Percentiles rank a stretch among this genome's conserved stretches.
Evolutionary conservation across 1,139 yeast species (phyloP).

Genomic region (Suhomyces anneliseae): DNA sequence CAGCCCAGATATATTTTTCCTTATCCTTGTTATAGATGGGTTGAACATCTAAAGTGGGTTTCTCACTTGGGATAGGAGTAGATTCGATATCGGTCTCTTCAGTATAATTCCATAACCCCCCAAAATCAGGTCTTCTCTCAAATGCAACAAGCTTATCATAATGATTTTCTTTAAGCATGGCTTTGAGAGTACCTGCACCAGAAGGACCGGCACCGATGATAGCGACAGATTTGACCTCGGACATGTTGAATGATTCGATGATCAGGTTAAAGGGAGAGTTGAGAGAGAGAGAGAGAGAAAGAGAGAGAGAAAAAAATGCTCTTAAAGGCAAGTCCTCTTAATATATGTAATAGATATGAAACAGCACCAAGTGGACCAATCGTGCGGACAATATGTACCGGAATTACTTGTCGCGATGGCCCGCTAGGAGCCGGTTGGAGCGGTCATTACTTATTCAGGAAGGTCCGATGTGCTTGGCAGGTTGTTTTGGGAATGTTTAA

Average conservation of each 20-base stretch:
- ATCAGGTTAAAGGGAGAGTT: too few species aligned
- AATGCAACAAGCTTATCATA: slow-evolving; percentile 43
- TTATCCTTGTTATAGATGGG: slow-evolving; percentile 17
- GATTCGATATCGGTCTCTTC: slow-evolving; percentile 18
- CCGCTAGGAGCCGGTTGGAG: neutral
- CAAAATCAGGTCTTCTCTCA: slow-evolving; percentile 49
- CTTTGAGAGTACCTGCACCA: slow-evolving; percentile 59
- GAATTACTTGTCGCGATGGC: neutral
- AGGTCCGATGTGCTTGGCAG: slow-evolving; percentile 3
- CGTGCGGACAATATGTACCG: neutral
- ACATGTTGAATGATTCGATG: slow-evolving; percentile 1
- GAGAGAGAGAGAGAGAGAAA: too few species aligned
- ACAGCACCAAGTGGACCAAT: too few species aligned
- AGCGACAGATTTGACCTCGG: slow-evolving; percentile 35
- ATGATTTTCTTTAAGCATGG: slow-evolving; percentile 34
- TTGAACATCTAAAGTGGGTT: slow-evolving; percentile 16
- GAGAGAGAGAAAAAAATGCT: neutral
- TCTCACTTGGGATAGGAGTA: slow-evolving; percentile 22
- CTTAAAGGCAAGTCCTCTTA: neutral
- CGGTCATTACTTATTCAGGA: slow-evolving; percentile 1
- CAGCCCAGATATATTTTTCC: slow-evolving; percentile 33
- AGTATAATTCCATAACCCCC: slow-evolving; percentile 57
- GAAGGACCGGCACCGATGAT: slow-evolving; percentile 71
- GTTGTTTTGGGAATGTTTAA: neutral
- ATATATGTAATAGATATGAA: too few species aligned